Percentiles rank a stretch among this genome's conserved stretches.
These are phyloP conservation scores for Fusarium subtropicale DNA, from an alignment of 2,329 filamentous ascomycete genomes.

Conservation along the genomic window DNA sequence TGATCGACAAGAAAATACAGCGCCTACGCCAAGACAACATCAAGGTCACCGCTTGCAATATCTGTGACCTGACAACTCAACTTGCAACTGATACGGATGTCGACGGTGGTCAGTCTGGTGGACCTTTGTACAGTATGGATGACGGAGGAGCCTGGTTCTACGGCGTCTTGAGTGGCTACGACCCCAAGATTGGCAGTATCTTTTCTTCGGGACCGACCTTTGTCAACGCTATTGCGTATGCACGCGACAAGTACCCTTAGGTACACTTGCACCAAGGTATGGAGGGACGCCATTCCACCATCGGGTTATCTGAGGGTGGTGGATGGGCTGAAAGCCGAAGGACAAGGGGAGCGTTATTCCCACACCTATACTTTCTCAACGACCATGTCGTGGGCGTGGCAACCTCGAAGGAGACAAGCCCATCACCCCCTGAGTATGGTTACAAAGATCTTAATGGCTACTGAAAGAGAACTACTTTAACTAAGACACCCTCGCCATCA, in stretches of 20 bases:
- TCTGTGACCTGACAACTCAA: not conserved
- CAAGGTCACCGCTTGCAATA: not conserved
- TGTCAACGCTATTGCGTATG: not conserved
- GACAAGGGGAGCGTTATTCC: not conserved
- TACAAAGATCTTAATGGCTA: too few relatives aligned
- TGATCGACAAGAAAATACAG: not conserved
- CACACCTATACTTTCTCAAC: not conserved
- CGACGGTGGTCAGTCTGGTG: conserved; percentile 9
- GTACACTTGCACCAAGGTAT: not conserved
- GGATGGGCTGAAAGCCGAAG: not conserved
- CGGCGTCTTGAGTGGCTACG: not conserved
- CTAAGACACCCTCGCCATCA: accelerated
- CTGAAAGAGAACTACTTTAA: too few relatives aligned
- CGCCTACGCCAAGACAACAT: conserved; percentile 4
- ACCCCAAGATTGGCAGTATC: not conserved
- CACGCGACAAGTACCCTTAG: not conserved
- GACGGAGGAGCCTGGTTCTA: conserved; percentile 8
- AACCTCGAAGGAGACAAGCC: not conserved
- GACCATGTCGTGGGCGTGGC: not conserved
- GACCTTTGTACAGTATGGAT: conserved; percentile 9
- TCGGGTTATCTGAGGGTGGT: too few relatives aligned
- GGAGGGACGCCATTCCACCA: too few relatives aligned
- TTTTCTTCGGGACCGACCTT: conserved; percentile 1
- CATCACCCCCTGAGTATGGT: not conserved
- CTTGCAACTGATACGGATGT: conserved; percentile 13